phyloP scores from a whole-genome alignment of 257 asterid genomes.

The Penstemon barbatus region DNA sequence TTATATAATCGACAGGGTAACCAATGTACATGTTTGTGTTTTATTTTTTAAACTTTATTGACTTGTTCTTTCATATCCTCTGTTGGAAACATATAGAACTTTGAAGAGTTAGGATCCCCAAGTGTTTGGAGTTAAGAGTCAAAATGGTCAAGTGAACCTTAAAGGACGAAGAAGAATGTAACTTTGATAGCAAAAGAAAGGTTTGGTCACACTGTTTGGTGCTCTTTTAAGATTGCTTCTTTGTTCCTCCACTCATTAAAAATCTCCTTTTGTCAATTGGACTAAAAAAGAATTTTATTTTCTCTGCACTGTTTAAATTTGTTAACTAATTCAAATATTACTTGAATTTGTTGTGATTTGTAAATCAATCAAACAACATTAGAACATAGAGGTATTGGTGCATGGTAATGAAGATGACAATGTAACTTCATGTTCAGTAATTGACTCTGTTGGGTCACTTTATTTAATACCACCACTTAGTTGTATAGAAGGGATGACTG shows the following conservation, averaged over 20 bases:
- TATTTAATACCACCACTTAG: neutral
- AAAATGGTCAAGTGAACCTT: conserved; percentile 11
- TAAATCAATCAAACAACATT: neutral
- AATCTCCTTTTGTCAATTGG: neutral
- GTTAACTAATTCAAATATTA: neutral
- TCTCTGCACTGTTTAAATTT: neutral
- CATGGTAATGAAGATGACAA: neutral
- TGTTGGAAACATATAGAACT: neutral
- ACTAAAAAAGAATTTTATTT: neutral
- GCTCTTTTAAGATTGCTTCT: neutral
- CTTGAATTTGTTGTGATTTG: neutral
- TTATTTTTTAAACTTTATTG: neutral
- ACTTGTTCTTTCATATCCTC: neutral
- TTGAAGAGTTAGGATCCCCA: conserved; percentile 18
- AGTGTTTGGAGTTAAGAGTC: neutral
- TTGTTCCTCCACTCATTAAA: neutral
- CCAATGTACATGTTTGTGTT: conserved; percentile 3
- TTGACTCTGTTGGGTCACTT: neutral
- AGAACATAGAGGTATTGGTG: neutral
- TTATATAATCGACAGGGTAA: conserved; percentile 12
- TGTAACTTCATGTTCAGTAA: neutral
- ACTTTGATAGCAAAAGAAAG: neutral
- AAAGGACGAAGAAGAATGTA: neutral
- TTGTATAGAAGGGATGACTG: conserved; percentile 6
- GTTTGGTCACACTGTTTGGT: neutral